phyloP scores from a whole-genome alignment of 2,329 filamentous ascomycete species.

The Fusarium chlamydosporum region DNA sequence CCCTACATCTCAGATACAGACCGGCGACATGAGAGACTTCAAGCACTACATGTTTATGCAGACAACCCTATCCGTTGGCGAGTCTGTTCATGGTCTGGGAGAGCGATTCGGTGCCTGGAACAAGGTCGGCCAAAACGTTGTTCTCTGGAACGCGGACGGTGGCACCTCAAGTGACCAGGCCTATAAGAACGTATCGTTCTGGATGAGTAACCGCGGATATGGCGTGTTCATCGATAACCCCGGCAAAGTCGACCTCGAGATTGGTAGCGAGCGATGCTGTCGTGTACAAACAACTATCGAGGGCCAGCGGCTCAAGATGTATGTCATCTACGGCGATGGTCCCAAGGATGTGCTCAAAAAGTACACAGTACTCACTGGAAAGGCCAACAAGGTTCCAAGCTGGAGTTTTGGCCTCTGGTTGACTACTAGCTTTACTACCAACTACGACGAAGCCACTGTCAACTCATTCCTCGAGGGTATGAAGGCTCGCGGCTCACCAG shows the following conservation, averaged over 20 bases:
- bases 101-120: slow-evolving; percentile 83
- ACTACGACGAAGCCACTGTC: slow-evolving; percentile 79
- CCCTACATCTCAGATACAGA: slow-evolving; percentile 55
- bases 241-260: slow-evolving; percentile 77
- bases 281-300: slow-evolving; percentile 78
- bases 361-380: slow-evolving; percentile 77
- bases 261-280: slow-evolving; percentile 80
- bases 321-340: slow-evolving; percentile 77
- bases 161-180: slow-evolving; percentile 78
- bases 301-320: slow-evolving; percentile 79
- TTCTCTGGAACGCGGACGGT: slow-evolving; percentile 74
- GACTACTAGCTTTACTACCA: slow-evolving; percentile 81
- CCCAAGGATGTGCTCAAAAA: slow-evolving; percentile 79
- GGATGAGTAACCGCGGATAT: slow-evolving; percentile 79
- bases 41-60: slow-evolving; percentile 71
- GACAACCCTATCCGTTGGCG: slow-evolving; percentile 69
- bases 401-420: slow-evolving; percentile 86
- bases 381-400: slow-evolving; percentile 73
- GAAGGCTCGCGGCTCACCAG: slow-evolving; percentile 72
- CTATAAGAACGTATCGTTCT: slow-evolving; percentile 80
- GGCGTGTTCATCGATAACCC: slow-evolving; percentile 81
- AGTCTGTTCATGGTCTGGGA: slow-evolving; percentile 80
- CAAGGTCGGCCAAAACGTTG: slow-evolving; percentile 79
- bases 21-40: slow-evolving; percentile 59
- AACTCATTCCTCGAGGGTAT: slow-evolving; percentile 78